Base-by-base conservation (phyloP, 371 early-diverging fungal species). In the Mortierella sp. region DNA sequence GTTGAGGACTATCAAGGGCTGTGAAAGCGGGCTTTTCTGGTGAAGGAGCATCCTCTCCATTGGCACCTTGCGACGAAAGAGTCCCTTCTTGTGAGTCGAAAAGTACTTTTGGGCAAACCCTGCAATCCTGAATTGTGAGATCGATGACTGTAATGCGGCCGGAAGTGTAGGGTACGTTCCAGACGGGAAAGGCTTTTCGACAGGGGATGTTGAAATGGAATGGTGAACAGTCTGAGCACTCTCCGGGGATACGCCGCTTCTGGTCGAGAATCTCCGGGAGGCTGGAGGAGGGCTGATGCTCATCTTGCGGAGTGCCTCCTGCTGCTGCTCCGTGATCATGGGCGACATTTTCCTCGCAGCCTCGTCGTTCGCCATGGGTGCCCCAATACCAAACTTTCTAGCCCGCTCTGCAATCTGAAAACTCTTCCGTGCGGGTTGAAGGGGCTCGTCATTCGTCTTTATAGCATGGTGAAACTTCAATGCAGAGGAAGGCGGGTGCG, bases 91-190 rank as follows among this genome's bases (percentile, higher is more conserved):
- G 75, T 97, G 98, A 9, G 94, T 94, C 0, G 95, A 86, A 88
- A 99, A 99, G 85, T 96, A 96, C 76, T 95, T 95, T 85, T 92
- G 87, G 6, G 98, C 98, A 90, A 95, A 98, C 0, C 97, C 96
- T 44, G 96, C 95, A 78, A 98, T 96, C 26, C 92, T 90, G 86
- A 96, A 96, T 70, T 93, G 91, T 44, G 84, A 90, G n/a, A 96
- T 93, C 53, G 96, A 94, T 10, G 90, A 73, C 74, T 91, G 89
- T 52, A 96, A 77, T 52, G 90, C 91, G 44, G 87, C 78, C 14
- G 96, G 95, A 29, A 93, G 84, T 29, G 86, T 76, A 45, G 84
- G 84, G 22, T 65, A 76, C 2, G 74, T 63, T 26, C 73, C 76
- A 14, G 64, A 53, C 9, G 65, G 64, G 24, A 45, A 31, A 10